Evolutionary conservation across 768 basidiomycete genomes (phyloP).

Genomic region (Phaeolepiota aurea): DNA sequence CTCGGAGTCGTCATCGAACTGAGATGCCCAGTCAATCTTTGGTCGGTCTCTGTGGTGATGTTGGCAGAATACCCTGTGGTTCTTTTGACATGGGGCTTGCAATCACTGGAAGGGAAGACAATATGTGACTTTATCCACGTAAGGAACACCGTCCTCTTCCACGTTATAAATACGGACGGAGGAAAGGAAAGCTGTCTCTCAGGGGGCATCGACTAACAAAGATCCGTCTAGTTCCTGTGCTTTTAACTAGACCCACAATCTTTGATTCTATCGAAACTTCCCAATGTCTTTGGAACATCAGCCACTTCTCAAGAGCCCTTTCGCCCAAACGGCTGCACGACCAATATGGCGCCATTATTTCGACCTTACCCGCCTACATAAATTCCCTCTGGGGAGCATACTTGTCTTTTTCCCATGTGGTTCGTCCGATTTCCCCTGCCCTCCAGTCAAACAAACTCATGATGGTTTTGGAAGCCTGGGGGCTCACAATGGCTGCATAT

Average conservation of each 20-base stretch:
- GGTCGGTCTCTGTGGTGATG: too few species aligned
- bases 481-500: slow-evolving; percentile 42
- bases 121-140: background rate
- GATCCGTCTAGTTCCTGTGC: too few species aligned
- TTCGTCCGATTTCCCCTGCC: too few species aligned
- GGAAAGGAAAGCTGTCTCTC: too few species aligned
- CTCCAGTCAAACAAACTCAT: too few species aligned
- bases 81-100: too few species aligned
- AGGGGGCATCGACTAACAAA: too few species aligned
- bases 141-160: background rate
- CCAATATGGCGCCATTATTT: background rate
- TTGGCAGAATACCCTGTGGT: too few species aligned
- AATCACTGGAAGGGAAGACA: too few species aligned
- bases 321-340: background rate
- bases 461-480: slow-evolving; percentile 44
- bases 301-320: background rate
- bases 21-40: too few species aligned
- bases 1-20: too few species aligned
- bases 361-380: background rate
- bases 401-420: slow-evolving; percentile 1
- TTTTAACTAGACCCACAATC: background rate
- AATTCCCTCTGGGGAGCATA: background rate
- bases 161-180: too few species aligned
- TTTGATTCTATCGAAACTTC: background rate
- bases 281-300: background rate